A percentile compares a stretch with the other conserved stretches of the same genome.
phyloP scores from a whole-genome alignment of 75 land plant species.

The Picea sitchensis region DNA sequence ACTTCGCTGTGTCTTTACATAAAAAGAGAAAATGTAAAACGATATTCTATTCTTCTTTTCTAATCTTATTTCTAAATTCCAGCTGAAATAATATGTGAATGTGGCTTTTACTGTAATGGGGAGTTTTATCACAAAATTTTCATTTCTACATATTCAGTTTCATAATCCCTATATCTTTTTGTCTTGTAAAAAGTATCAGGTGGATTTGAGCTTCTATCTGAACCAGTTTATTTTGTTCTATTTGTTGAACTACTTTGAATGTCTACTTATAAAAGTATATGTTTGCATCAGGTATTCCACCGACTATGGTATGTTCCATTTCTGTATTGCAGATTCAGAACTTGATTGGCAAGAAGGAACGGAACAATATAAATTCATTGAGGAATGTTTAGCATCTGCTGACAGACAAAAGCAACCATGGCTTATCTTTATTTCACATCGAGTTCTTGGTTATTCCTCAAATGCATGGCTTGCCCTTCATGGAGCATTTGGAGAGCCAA shows the following conservation, averaged over 20 bases:
- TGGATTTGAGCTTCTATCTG: too few species aligned
- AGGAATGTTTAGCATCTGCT: slow-evolving; percentile 77
- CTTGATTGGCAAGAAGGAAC: slow-evolving; percentile 92
- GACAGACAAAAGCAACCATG: slow-evolving; percentile 96
- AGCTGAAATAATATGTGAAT: too few species aligned
- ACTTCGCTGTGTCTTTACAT: too few species aligned
- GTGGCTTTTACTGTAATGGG: too few species aligned
- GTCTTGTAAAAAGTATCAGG: too few species aligned
- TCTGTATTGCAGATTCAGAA: slow-evolving; percentile 92
- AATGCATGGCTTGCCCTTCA: slow-evolving; percentile 42
- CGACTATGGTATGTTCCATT: slow-evolving; percentile 90
- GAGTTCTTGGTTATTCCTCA: slow-evolving; percentile 92
- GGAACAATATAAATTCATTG: slow-evolving; percentile 85
- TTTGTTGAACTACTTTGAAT: not conserved
- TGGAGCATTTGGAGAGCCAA: slow-evolving; percentile 87
- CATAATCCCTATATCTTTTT: not conserved
- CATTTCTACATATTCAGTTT: not conserved
- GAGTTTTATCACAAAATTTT: not conserved
- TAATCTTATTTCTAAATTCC: too few species aligned
- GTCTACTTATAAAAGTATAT: slow-evolving; percentile 1
- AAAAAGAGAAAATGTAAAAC: too few species aligned
- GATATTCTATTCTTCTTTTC: too few species aligned
- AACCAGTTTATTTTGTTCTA: not conserved
- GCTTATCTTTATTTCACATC: slow-evolving; percentile 91
- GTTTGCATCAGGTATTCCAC: slow-evolving; percentile 62